Evolutionary conservation across 106 monocot genomes (phyloP).

Genomic region (Dactylorhiza incarnata): DNA sequence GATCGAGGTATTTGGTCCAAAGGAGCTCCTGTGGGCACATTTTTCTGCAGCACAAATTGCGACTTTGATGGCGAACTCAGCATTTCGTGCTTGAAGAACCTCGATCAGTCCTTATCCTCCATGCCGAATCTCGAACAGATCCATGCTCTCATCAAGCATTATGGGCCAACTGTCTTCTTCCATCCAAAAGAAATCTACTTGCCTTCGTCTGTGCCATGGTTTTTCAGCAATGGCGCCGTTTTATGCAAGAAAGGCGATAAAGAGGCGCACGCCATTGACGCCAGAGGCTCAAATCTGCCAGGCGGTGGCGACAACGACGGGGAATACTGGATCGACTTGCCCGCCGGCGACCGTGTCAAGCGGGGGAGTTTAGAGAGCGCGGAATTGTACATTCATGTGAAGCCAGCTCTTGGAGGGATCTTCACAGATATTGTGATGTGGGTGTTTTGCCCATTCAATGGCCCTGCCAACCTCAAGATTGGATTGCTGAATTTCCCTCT

Average conservation of each 20-base stretch:
- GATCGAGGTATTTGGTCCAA: slow-evolving; percentile 63
- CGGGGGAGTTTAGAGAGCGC: slow-evolving; percentile 58
- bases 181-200: slow-evolving; percentile 83
- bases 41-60: slow-evolving; percentile 42
- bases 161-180: slow-evolving; percentile 92
- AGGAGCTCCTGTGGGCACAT: slow-evolving; percentile 70
- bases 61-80: slow-evolving; percentile 19
- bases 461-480: slow-evolving; percentile 75
- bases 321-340: slow-evolving; percentile 93
- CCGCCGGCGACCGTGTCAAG: slow-evolving; percentile 42
- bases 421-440: slow-evolving; percentile 94
- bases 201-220: slow-evolving; percentile 92
- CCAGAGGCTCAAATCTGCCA: slow-evolving; percentile 75
- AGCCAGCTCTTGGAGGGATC: slow-evolving; percentile 83
- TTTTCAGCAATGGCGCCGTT: slow-evolving; percentile 81
- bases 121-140: slow-evolving; percentile 93
- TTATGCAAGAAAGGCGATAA: slow-evolving; percentile 42
- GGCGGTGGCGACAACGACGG: slow-evolving; percentile 80
- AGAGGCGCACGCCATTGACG: slow-evolving; percentile 44
- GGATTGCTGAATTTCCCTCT: slow-evolving; percentile 49
- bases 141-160: slow-evolving; percentile 69
- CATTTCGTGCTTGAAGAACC: slow-evolving; percentile 73
- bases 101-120: slow-evolving; percentile 41
- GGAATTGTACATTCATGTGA: slow-evolving; percentile 82
- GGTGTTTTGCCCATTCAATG: slow-evolving; percentile 97